Evolutionary conservation across 2,329 filamentous ascomycete species (phyloP).

Genomic region (Aspergillus uvarum): DNA sequence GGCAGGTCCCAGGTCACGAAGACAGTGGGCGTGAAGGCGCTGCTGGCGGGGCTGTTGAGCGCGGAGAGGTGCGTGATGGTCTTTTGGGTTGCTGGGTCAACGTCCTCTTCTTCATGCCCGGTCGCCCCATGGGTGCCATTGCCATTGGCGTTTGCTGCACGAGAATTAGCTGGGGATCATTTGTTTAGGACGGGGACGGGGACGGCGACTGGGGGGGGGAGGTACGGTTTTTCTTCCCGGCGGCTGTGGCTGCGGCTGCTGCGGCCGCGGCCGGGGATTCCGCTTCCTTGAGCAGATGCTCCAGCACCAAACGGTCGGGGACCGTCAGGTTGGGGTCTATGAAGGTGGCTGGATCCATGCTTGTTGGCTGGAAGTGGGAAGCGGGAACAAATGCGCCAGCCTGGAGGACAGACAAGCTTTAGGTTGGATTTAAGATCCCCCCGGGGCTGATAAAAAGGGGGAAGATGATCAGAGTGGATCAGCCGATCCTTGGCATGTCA

Average conservation of each 20-base stretch:
- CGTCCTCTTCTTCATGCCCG: too few relatives aligned
- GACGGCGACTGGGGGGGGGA: too few relatives aligned
- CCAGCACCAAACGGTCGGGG: conserved; percentile 41
- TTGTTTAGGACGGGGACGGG: neutral
- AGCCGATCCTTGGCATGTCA: neutral
- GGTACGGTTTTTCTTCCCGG: neutral
- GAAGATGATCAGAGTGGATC: neutral
- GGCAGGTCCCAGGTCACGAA: conserved; percentile 54
- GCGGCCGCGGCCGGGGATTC: conserved; percentile 1
- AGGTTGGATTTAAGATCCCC: neutral
- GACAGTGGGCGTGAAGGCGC: conserved; percentile 57
- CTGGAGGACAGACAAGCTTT: neutral
- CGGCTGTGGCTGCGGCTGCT: too few relatives aligned
- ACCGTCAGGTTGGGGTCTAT: conserved; percentile 37
- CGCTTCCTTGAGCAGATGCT: conserved; percentile 38
- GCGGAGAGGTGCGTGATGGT: conserved; percentile 39
- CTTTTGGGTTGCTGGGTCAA: too few relatives aligned
- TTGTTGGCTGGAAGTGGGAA: neutral
- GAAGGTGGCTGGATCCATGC: conserved; percentile 32
- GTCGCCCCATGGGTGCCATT: too few relatives aligned
- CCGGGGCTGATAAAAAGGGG: neutral
- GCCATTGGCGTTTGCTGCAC: too few relatives aligned
- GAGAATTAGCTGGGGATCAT: neutral
- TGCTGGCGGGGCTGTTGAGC: conserved; percentile 50
- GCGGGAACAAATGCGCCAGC: neutral